Percentiles rank a stretch among this genome's conserved stretches.
Evolutionary conservation across 2,329 filamentous ascomycete species (phyloP).

Genomic region (Nemania bipapillata): DNA sequence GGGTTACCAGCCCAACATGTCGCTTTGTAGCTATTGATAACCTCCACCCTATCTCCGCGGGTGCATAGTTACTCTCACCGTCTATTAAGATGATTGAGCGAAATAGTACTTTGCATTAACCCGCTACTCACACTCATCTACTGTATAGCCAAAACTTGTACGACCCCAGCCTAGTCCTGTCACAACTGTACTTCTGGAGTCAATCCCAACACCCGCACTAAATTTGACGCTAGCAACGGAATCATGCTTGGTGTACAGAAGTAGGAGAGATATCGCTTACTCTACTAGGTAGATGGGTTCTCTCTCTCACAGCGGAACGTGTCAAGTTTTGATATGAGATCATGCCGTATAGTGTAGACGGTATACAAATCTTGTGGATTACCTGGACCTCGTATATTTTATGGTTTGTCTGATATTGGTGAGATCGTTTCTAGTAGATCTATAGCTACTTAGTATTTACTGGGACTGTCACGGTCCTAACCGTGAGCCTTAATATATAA

Average conservation of each 20-base stretch:
- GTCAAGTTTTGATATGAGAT: no score
- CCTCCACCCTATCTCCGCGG: background rate
- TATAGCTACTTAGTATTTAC: no score
- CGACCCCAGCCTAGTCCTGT: background rate
- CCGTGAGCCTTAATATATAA: no score
- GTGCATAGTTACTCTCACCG: background rate
- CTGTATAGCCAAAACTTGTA: background rate
- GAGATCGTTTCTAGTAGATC: no score
- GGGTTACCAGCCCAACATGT: background rate
- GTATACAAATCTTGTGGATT: no score
- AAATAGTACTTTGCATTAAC: background rate
- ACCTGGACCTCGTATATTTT: no score
- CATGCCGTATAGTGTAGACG: no score
- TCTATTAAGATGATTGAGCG: background rate
- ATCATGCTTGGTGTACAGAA: background rate
- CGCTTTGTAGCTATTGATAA: background rate
- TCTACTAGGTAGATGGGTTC: background rate
- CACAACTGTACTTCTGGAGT: background rate
- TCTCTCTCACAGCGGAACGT: no score
- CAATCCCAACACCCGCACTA: background rate
- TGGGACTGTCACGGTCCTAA: no score
- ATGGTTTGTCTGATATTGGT: no score
- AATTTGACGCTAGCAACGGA: background rate
- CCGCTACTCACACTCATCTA: background rate
- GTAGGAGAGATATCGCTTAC: background rate